These are phyloP conservation scores for Lasiosphaeris hirsuta DNA, from an alignment of 495 filamentous ascomycete genomes.

Conservation along the genomic window DNA sequence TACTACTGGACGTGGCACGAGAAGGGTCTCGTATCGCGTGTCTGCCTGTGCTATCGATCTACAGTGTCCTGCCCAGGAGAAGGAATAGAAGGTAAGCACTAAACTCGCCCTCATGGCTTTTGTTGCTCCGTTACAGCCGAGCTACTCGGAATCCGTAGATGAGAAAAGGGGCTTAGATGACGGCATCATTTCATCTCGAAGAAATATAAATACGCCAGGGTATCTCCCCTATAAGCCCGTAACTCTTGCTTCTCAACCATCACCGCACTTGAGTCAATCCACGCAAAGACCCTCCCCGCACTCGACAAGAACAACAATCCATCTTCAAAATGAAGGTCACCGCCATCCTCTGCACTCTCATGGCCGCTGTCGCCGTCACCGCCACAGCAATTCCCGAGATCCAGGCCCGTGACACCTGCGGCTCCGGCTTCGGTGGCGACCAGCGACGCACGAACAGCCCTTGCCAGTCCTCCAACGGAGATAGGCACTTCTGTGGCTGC, in stretches of 20 bases:
- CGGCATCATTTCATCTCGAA: not conserved
- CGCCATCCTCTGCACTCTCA: conserved; percentile 9
- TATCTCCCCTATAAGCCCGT: not conserved
- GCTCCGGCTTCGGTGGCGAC: conserved; percentile 11
- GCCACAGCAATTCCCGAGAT: conserved; percentile 6
- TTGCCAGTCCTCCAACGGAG: conserved; percentile 12
- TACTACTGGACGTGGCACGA: not conserved
- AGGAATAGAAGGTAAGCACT: not conserved
- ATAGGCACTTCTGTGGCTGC: conserved; percentile 13
- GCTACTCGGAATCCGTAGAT: not conserved
- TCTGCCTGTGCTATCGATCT: not conserved
- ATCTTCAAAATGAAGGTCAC: conserved; percentile 14
- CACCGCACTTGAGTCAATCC: not conserved
- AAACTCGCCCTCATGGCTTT: not conserved
- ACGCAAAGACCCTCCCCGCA: not conserved
- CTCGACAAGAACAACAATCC: not conserved
- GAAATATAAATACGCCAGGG: not conserved
- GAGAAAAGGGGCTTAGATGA: not conserved
- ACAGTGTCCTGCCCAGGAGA: not conserved
- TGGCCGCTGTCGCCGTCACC: conserved; percentile 8
- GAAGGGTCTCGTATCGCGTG: not conserved
- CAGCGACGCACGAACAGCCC: conserved; percentile 16
- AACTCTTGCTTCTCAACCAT: not conserved
- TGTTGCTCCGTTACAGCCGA: not conserved
- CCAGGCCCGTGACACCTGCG: conserved; percentile 11